Base-by-base conservation (phyloP, 164 flowering plant genomes). In the Magnolia officinalis region DNA sequence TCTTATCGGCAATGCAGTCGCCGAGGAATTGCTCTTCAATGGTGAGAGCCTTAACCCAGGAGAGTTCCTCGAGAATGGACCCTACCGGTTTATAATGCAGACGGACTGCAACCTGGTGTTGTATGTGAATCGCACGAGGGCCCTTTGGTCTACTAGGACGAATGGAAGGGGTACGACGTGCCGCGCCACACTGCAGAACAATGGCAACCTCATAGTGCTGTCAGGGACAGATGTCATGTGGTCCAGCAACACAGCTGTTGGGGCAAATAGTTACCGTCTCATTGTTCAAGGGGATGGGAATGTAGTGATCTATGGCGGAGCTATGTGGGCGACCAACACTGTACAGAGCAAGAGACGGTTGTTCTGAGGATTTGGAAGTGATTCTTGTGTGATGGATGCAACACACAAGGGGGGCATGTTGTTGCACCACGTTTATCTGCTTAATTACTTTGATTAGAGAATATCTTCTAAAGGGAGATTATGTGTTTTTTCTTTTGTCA, bases 291-390 rank as follows among this genome's bases (percentile, higher is more conserved):
- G 52, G 4, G 82, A 80, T 67, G 79, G 82, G 4, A 80, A 80
- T 58, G 82, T 80, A n/a, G 81, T 79, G 49, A 72, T 79, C 50
- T 79, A 79, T 16, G 81, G 78, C 19, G 72, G 73, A 24, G 81
- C 79, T 69, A 64, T 80, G 19, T 80, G 82, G 82, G 82, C 82
- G 6, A 76, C 74, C 0, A 76, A 73, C 63, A 80, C 82, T 7
- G 81, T 75, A 6, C 78, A 75, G 55, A 63, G 55, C 31, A 78
- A 24, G 26, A 78, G 65, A 11, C 19, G 8, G 31, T 18, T 68
- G 50, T 20, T 37, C 8, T 37, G 49, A 64, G 18, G 13, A 13
- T 64, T 19, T 19, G 23, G 8, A 16, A 10, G 61, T 16, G 16
- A 55, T 0, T 5, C 45, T 37, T 37, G 45, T 0, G 45, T 37